Base-by-base conservation (phyloP, 441 rosid genomes). In the Pelargonium myrrhifolium region DNA sequence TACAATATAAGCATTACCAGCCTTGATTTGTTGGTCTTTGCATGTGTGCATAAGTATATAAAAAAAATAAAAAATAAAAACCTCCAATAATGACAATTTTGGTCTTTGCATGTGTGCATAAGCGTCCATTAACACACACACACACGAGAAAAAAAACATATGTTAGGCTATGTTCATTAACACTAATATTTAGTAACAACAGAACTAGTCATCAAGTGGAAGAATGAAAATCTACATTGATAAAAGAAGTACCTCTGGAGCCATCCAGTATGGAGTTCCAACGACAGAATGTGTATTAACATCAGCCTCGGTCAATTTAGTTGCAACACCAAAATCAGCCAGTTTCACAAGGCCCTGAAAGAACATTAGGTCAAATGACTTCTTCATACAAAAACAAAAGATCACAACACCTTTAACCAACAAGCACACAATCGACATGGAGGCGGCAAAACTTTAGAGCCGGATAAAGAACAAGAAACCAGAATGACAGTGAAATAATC, bases 251-350 rank as follows among this genome's bases (percentile, higher is more conserved):
- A 95, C 98, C 97, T 95, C 97, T 4, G 99, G 99, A 66, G 99
- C 99, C 99, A 95, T 95, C 99, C 99, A 95, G 65, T 92, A 95
- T 65, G 99, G 99, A 45, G 99, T 95, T 81, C 98, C 99, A 79
- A 92, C 99, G 56, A 95, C 98, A 18, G 99, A 95, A 82, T 92
- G 99, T 9, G 99, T 95, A 80, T 95, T 90, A 69, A 85, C 85
- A 85, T 95, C 99, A 76, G 98, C 99, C 84, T 95, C 99, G 28
- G 92, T 95, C 72, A 95, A 80, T 80, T 95, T 95, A 70, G 99
- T 95, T 43, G 99, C 99, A 78, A 95, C 99, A 76, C 99, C 99
- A 86, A 95, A 95, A 84, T 92, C 99, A 83, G 99, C 99, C 78
- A 95, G 98, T 82, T 95, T 95, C 62, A 95, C 99, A 70, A 95